These are phyloP conservation scores for Dryas drummondii DNA, from an alignment of 306 rosid genomes.

Conservation along the genomic window DNA sequence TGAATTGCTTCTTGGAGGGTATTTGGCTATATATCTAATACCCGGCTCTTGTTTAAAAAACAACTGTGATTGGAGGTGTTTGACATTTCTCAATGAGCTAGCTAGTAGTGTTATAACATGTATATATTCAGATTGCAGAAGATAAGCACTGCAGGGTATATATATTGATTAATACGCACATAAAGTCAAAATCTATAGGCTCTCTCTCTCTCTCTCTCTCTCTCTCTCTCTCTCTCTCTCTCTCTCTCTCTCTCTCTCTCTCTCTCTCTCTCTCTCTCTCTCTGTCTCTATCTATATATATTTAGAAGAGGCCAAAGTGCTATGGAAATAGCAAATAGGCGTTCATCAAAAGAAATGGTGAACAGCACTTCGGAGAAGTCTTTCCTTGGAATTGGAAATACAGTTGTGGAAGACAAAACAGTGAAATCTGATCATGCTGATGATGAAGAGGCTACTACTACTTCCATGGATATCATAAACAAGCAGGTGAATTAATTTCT, in stretches of 20 bases:
- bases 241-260: too few species aligned
- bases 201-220: not conserved
- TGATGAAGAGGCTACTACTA: slow-evolving; percentile 15
- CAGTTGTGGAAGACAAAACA: slow-evolving; percentile 21
- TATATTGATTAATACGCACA: slow-evolving; percentile 4
- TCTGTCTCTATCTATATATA: not conserved
- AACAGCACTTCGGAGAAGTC: slow-evolving; percentile 7
- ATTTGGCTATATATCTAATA: slow-evolving; percentile 1
- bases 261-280: not conserved
- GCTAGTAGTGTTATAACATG: not conserved
- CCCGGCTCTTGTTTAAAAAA: not conserved
- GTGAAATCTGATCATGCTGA: slow-evolving; percentile 16
- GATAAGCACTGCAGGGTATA: slow-evolving; percentile 21
- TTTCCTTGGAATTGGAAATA: slow-evolving; percentile 22
- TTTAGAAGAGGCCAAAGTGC: slow-evolving; percentile 23
- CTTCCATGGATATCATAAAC: slow-evolving; percentile 11
- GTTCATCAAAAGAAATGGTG: slow-evolving; percentile 23
- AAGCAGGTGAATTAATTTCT: slow-evolving; percentile 28
- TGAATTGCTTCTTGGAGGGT: slow-evolving; percentile 22
- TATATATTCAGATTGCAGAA: slow-evolving; percentile 9
- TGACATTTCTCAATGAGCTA: slow-evolving; percentile 34
- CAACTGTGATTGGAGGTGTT: not conserved
- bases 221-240: not conserved
- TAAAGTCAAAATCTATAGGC: slow-evolving; percentile 39
- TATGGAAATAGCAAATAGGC: slow-evolving; percentile 13